Evolutionary conservation across 805 yeast genomes (phyloP), one percentile per base, ranked within the genome.

Genomic region (Metschnikowia shivogae): DNA sequence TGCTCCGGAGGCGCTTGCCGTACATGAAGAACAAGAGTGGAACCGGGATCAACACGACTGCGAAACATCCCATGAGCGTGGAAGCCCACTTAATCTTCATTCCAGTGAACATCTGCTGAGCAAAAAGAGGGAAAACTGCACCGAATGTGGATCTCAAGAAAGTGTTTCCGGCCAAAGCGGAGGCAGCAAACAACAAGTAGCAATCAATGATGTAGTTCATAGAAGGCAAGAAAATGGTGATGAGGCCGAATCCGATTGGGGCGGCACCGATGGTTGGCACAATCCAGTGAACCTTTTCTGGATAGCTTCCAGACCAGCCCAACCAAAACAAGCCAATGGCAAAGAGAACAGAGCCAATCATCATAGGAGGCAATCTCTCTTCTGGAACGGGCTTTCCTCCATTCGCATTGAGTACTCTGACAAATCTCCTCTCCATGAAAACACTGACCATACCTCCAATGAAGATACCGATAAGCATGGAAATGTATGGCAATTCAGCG

Each of bases 71-170:
- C 34, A 87, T 59, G 22, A 86, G 60, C 26, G 86, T 68, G 46
- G 90, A 89, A 1, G 93, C 92, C 90, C 92, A 86, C 54, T 85
- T 81, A 28, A 74, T 74, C 31, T 87, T 86, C 78, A 86, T 74
- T 46, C 72, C 73, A 24, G 69, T 62, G 64, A 86, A 85, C 90
- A 87, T 82, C 52, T 76, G 81, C 3, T 74, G 66, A 1, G 89
- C 86, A 59, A 86, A 86, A 44, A 86, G 67, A 34, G 89, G 89
- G 59, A 78, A 78, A 5, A 73, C 67, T 22, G 84, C 86, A 42
- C 86, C 92, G 52, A 81, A 79, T 0, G 72, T 67, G 3, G 86
- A 78, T 65, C 93, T 78, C 59, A 85, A 61, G 57, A 86, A 74
- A 0, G 90, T 79, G 61, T 84, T 84, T 7, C 55, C 56, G 4